phyloP scores from a whole-genome alignment of 2,329 filamentous ascomycete genomes.

The Aspergillus sojae region DNA sequence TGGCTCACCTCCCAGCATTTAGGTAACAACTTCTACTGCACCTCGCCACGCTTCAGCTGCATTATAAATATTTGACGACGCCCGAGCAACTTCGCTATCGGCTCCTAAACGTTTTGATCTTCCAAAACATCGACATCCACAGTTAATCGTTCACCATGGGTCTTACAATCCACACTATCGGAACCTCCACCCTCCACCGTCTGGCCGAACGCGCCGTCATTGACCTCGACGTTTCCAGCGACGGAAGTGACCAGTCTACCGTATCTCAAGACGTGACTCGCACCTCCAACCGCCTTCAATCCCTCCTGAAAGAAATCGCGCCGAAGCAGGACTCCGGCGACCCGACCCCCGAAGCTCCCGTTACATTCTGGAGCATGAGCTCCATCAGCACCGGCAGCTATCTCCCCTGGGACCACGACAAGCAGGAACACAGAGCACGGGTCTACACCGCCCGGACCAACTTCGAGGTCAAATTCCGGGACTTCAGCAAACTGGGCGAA shows the following conservation, averaged over 20 bases:
- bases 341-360: neutral
- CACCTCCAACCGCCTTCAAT: constrained; percentile 1
- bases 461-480: constrained; percentile 3
- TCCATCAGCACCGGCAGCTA: constrained; percentile 4
- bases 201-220: constrained; percentile 1
- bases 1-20: neutral
- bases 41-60: neutral
- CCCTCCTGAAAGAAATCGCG: neutral
- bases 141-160: neutral
- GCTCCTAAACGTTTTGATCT: neutral
- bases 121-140: neutral
- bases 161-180: neutral
- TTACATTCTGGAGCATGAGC: constrained; percentile 2
- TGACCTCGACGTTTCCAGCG: neutral
- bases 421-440: neutral
- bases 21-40: neutral
- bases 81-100: neutral
- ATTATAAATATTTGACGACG: neutral
- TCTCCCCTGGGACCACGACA: constrained; percentile 2
- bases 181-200: constrained; percentile 1
- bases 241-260: neutral
- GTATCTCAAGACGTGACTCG: neutral
- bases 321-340: neutral
- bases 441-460: constrained; percentile 3
- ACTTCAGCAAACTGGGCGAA: constrained; percentile 4